Evolutionary conservation across 768 basidiomycete species (phyloP).

Genomic region (Calocera cornea): DNA sequence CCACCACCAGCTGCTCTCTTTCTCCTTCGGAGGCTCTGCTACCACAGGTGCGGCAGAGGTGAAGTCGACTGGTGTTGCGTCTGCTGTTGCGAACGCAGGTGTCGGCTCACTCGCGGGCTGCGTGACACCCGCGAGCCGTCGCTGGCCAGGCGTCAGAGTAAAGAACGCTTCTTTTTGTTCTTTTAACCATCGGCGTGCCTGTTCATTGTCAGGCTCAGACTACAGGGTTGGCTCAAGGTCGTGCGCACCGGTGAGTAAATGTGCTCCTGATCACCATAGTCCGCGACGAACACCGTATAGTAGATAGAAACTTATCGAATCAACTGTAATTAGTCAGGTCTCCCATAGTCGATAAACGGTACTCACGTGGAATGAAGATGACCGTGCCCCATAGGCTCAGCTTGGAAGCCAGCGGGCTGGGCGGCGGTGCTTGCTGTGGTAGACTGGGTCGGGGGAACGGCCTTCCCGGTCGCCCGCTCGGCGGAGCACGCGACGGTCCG

Average conservation of each 20-base stretch:
- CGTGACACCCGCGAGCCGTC: slow-evolving; percentile 12
- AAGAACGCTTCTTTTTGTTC: slow-evolving; percentile 40
- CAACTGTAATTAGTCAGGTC: not conserved
- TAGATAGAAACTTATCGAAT: not conserved
- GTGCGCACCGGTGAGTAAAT: slow-evolving; percentile 50
- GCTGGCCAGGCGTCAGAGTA: slow-evolving; percentile 46
- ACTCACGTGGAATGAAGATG: not conserved
- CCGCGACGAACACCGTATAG: slow-evolving; percentile 48
- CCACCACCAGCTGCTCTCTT: too few species aligned
- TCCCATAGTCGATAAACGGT: not conserved
- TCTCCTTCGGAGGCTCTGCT: too few species aligned
- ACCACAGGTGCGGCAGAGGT: too few species aligned
- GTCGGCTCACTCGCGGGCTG: not conserved
- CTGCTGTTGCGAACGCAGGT: not conserved
- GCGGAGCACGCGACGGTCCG: not conserved
- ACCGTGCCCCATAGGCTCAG: not conserved
- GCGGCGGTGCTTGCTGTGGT: not conserved
- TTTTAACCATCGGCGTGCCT: slow-evolving; percentile 49
- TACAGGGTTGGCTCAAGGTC: not conserved
- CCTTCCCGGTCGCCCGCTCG: not conserved
- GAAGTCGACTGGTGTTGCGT: not conserved
- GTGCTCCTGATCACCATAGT: slow-evolving; percentile 59
- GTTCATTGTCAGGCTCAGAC: not conserved
- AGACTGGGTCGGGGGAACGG: not conserved
- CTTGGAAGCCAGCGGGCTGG: not conserved